Evolutionary conservation across 2,329 filamentous ascomycete species (phyloP), one percentile per base, ranked within the genome.

Genomic region (Aspergillus fumigatus): DNA sequence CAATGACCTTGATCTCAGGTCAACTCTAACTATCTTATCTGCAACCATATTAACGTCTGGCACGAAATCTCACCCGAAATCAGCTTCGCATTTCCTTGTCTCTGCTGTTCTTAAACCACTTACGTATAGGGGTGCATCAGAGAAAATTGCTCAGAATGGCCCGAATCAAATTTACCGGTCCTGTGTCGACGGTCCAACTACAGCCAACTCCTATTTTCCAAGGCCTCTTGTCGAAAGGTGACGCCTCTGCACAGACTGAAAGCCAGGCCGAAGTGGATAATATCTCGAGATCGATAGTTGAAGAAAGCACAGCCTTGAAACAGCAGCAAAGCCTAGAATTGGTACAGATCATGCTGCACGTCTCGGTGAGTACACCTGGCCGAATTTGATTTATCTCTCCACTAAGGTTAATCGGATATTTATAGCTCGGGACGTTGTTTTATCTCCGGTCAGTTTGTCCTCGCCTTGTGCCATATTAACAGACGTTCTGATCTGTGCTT

Each of bases 321-420:
- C 75, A 77, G 55, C 69, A 73, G 52, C 78, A 80, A 59, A 81
- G 78, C 57, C 67, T 75, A 41, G 77, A 78, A 54, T 64, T 80
- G 43, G 72, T 79, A 14, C 77, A 80, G 64, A 79, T 77, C 3
- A 72, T 80, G 62, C 63, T 81, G 9, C 78, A 80, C 61, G 72
- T 76, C 45, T 75, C 75, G 19, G 75, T 79, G 59, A 69, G 76
- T 72, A 38, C 48, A 43, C 35, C 25, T 29, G 21, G 25, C 26
- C 2, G 41, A 17, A 38, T 47, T 26, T 48, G 25, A 23, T 57
- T 25, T 47, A 38, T 54, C 19, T n/a, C 19, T 55, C 52, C 26
- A 26, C 19, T n/a, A 17, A 51, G 9, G 51, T 61, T 48, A 51
- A 29, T 32, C 19, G 29, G 29, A n/a, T 26, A 4, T 19, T 25